Conservation (phyloP, 2,329 filamentous ascomycete species). For the Cytospora chrysosperma region DNA sequence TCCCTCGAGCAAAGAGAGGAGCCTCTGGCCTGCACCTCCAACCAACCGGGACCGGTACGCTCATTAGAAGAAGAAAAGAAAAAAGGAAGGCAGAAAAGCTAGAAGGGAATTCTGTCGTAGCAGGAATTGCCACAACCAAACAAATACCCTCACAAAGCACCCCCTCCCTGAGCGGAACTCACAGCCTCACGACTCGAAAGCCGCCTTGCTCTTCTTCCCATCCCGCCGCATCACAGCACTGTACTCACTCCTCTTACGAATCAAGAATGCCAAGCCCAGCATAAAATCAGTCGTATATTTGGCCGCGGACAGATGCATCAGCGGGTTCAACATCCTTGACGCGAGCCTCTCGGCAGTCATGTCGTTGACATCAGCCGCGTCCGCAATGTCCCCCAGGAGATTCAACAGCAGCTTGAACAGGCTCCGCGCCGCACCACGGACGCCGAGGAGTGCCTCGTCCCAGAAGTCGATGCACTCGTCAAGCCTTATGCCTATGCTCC, state of each 20-base stretch:
- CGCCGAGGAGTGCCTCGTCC: slow-evolving; percentile 44
- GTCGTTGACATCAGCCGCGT: slow-evolving; percentile 39
- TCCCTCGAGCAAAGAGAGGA: neutral
- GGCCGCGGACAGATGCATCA: slow-evolving; percentile 38
- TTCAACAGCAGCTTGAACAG: slow-evolving; percentile 45
- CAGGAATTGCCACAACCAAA: neutral
- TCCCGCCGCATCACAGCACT: slow-evolving; percentile 36
- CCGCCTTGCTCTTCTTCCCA: slow-evolving; percentile 30
- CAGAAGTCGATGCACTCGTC: slow-evolving; percentile 47
- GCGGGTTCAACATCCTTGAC: slow-evolving; percentile 37
- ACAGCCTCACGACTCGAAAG: slow-evolving; percentile 23
- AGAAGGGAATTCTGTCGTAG: neutral
- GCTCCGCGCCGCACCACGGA: slow-evolving; percentile 38
- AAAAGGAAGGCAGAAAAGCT: no score
- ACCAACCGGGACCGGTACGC: neutral
- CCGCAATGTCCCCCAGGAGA: slow-evolving; percentile 43
- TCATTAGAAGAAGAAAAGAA: no score
- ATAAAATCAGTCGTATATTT: slow-evolving; percentile 41
- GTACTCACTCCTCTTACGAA: slow-evolving; percentile 44
- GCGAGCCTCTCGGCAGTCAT: slow-evolving; percentile 46
- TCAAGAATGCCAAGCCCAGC: slow-evolving; percentile 45
- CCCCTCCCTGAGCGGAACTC: neutral
- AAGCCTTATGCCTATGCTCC: slow-evolving; percentile 35
- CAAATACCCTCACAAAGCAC: neutral
- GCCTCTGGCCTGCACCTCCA: neutral